Evolutionary conservation across 352 stramenopile genomes (phyloP), one percentile per base, ranked within the genome.

Genomic region (Phytophthora tentaculata): DNA sequence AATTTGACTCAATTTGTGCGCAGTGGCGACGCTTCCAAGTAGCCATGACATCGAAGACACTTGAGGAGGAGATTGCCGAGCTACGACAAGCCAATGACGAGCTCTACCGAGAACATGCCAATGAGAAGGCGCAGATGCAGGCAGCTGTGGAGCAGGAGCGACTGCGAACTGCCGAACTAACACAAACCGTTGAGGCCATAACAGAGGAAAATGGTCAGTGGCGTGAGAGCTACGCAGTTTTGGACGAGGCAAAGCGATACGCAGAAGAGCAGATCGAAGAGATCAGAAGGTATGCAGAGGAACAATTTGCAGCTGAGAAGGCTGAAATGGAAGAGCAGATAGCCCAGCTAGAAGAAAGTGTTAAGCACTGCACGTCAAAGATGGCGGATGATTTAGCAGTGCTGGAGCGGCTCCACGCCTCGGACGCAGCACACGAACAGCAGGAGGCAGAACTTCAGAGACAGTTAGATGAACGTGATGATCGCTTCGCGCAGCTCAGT

Each of bases 61-160:
- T 79, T n/a, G 73, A 88, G 47, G 71, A 89, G 20, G 81, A 92
- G 55, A 67, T 89, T 14, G 71, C 73, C 8, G 71, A 80, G 50
- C 73, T 91, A 14, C 77, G 80, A 16, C 60, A 83, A 49, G 78
- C 74, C 14, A 87, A 89, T 64, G 86, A 92, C 39, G 62, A 71
- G 37, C 68, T 92, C 0, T 89, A 90, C 35, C 74, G 76, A 45
- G 80, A 91, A 45, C 84, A 88, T 55, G 82, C 83, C 5, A 87
- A 89, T 52, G 86, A 92, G 22, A 92, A 94, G 65, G 81, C 81
- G 24, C 81, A 90, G 58, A 92, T 92, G 81, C 86, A 94, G 56
- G 71, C 86, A 28, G 74, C 77, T 2, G 84, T 91, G 29, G 84
- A 91, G 68, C 84, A 90, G 28, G 83, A 94, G 57, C 83, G 79